phyloP scores from a whole-genome alignment of 1,284 basidiomycete genomes.

The Tetrapyrgos nigripes region DNA sequence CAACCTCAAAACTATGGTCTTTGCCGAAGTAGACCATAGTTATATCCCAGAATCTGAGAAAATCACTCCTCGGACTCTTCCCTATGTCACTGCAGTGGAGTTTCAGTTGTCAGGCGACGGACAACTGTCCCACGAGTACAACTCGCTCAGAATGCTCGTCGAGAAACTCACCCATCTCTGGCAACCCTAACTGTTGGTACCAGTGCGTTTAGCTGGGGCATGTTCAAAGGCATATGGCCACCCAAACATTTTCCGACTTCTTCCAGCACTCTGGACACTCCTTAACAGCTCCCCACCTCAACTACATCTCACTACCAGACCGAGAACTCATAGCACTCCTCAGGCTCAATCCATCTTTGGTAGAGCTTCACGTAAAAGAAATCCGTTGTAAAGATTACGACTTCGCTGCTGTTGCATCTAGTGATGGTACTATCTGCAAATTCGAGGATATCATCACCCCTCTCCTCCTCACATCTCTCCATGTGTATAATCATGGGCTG shows the following conservation, averaged over 20 bases:
- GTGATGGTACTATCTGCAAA: too few relatives aligned
- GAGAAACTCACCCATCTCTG: background rate
- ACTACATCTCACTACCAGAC: background rate
- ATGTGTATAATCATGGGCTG: too few relatives aligned
- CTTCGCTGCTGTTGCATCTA: too few relatives aligned
- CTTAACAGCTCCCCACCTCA: background rate
- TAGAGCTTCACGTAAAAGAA: background rate
- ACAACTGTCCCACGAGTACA: background rate
- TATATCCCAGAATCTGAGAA: too few relatives aligned
- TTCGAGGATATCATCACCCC: too few relatives aligned
- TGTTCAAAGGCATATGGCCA: background rate
- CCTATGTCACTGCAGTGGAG: too few relatives aligned
- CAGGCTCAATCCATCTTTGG: background rate
- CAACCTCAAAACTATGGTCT: too few relatives aligned
- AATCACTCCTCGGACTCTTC: too few relatives aligned
- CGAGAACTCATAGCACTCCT: background rate
- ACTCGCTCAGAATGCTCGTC: background rate
- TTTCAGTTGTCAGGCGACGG: too few relatives aligned
- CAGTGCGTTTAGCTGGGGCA: too few relatives aligned
- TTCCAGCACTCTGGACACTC: background rate
- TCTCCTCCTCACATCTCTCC: too few relatives aligned
- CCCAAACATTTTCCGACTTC: background rate
- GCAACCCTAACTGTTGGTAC: background rate
- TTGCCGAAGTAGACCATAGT: too few relatives aligned
- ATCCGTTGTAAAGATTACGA: background rate